A percentile compares a stretch with the other conserved stretches of the same genome.
Evolutionary conservation across 2,329 filamentous ascomycete genomes (phyloP).

Genomic region (Zopfia rhizophila): DNA sequence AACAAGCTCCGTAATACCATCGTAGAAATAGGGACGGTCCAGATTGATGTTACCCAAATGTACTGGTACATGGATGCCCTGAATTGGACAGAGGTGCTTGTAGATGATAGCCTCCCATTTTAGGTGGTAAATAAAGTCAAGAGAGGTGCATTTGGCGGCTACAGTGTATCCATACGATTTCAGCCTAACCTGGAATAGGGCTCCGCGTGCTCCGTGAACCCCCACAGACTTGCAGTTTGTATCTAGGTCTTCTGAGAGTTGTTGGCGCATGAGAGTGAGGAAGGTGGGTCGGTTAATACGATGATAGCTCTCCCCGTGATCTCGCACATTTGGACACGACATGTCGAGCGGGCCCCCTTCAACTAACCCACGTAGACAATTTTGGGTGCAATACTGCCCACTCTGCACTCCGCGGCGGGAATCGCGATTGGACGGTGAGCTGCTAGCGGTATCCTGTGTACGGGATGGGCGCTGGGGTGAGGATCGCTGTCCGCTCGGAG

Average conservation of each 20-base stretch:
- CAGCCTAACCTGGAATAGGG: conserved; percentile 55
- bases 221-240: conserved; percentile 34
- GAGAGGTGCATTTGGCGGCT: conserved; percentile 51
- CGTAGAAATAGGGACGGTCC: conserved; percentile 8
- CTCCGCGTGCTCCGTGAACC: conserved; percentile 44
- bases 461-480: too few relatives aligned
- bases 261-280: conserved; percentile 40
- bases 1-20: conserved; percentile 14
- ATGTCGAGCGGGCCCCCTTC: not conserved
- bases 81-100: conserved; percentile 11
- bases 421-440: too few relatives aligned
- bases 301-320: conserved; percentile 41
- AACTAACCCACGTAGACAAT: not conserved
- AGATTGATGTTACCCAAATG: conserved; percentile 21
- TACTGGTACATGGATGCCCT: conserved; percentile 22
- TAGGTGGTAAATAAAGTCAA: conserved; percentile 8
- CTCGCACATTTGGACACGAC: conserved; percentile 47
- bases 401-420: too few relatives aligned
- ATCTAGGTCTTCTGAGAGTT: not conserved
- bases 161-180: conserved; percentile 56
- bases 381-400: not conserved
- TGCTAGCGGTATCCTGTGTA: too few relatives aligned
- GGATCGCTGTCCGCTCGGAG: not conserved
- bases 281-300: conserved; percentile 36
- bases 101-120: conserved; percentile 19